A percentile compares a stretch with the other conserved stretches of the same genome.
Conservation (phyloP, 2,329 filamentous ascomycete species). For the Didymella segeticola region DNA sequence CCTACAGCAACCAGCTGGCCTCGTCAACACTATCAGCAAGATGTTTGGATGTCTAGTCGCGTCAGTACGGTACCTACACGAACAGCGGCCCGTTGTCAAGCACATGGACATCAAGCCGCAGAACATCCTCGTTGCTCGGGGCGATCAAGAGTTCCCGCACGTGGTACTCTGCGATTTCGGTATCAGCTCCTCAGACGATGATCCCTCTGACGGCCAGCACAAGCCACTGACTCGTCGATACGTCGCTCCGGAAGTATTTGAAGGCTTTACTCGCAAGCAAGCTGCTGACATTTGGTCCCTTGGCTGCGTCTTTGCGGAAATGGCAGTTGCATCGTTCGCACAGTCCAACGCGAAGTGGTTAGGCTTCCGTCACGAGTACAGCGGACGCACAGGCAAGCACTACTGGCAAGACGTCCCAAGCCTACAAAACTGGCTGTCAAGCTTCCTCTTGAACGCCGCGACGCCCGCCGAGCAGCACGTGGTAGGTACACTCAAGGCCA, state of each 20-base stretch:
- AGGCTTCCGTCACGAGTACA: slow-evolving; percentile 38
- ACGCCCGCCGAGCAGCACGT: slow-evolving; percentile 32
- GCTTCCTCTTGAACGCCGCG: slow-evolving; percentile 28
- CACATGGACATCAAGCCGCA: slow-evolving; percentile 50
- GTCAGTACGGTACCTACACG: slow-evolving; percentile 46
- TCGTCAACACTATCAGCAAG: slow-evolving; percentile 36
- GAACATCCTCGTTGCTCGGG: slow-evolving; percentile 46
- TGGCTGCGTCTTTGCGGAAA: slow-evolving; percentile 94
- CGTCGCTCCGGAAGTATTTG: slow-evolving; percentile 44
- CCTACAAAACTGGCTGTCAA: slow-evolving; percentile 36
- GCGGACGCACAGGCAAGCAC: slow-evolving; percentile 39
- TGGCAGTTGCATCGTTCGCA: slow-evolving; percentile 63
- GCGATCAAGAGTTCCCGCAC: slow-evolving; percentile 39
- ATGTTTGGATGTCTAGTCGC: slow-evolving; percentile 48
- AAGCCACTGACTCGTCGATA: slow-evolving; percentile 45
- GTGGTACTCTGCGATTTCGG: slow-evolving; percentile 49
- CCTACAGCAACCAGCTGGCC: slow-evolving; percentile 28
- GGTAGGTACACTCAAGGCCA: slow-evolving; percentile 39
- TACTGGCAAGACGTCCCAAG: slow-evolving; percentile 46
- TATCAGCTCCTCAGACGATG: slow-evolving; percentile 43
- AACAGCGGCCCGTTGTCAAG: slow-evolving; percentile 45
- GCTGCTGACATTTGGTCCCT: slow-evolving; percentile 88
- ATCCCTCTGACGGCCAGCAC: slow-evolving; percentile 18
- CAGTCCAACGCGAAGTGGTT: slow-evolving; percentile 33
- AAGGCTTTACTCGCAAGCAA: slow-evolving; percentile 35